Evolutionary conservation across 2,329 filamentous ascomycete species (phyloP), one percentile per base, ranked within the genome.

Genomic region (Torrubiellomyces zombiae): DNA sequence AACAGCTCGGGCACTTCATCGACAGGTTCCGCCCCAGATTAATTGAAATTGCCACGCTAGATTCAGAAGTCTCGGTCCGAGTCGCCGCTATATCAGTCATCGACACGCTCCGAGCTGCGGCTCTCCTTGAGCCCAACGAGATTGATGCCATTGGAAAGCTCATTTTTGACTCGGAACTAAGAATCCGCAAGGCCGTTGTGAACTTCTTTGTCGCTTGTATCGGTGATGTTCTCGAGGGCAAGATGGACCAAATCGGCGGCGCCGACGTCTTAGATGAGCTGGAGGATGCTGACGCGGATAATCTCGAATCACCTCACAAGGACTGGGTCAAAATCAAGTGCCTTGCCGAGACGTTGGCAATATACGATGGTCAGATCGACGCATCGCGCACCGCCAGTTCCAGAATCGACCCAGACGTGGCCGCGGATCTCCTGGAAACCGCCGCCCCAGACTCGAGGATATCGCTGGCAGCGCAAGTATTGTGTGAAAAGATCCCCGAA

Each of bases 321-420:
- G 75, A 78, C 33, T 98, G 89, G 89, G 68, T 95, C 39, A 82
- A 80, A 43, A 70, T 91, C 44, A 98, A 95, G 52, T 86, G 78
- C 36, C 60, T 98, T 9, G 80, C 78, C 3, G 82, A 93, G 47
- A 76, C 79, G 8, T 60, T 98, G 14, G 67, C 78, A 16, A 67
- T 70, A 7, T 95, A 94, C 41, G 82, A 94, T 43, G 59, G 65
- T 5, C 73, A 80, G 37, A 59, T 74, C 21, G 60, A 67, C 25
- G 63, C 69, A 19, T 64, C 69, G 16, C 54, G 71, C 17, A 39
- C 47, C 28, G 53, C 55, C 10, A 52, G 54, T 7, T 49, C 51
- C 14, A 38, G 53, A 10, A 48, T 55, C n/a, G 54, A 53, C 4
- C 37, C 65, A 8, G 62, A 67, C 32, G 50, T 61, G 21, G 58